These are phyloP conservation scores for Singerocomus rubriflavus DNA, from an alignment of 1,284 basidiomycete species.

Conservation along the genomic window DNA sequence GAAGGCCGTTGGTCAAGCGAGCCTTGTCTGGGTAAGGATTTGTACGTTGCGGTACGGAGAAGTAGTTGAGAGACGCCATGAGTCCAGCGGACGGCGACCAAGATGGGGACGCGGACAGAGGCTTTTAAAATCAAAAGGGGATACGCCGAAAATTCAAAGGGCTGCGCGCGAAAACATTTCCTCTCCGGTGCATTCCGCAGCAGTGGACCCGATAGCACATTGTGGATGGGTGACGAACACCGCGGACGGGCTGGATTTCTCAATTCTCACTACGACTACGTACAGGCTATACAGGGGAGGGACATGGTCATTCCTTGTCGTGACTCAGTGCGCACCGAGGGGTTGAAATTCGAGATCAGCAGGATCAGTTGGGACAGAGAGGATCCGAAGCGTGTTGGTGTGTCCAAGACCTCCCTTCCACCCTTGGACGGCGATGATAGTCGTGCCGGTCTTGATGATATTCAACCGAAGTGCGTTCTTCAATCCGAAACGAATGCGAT, in stretches of 20 bases:
- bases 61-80: constrained; percentile 51
- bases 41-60: constrained; percentile 40
- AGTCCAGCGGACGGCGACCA: constrained; percentile 11
- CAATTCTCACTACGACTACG: not conserved
- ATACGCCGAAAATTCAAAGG: constrained; percentile 8
- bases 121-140: constrained; percentile 13
- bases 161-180: constrained; percentile 27
- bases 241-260: not conserved
- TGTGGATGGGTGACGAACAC: too few species aligned
- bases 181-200: constrained; percentile 26
- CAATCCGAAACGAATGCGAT: constrained; percentile 89
- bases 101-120: constrained; percentile 7
- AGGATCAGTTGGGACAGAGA: constrained; percentile 81
- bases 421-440: constrained; percentile 94
- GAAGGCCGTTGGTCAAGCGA: constrained; percentile 48
- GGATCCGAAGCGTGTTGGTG: constrained; percentile 79
- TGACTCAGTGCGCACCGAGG: constrained; percentile 40
- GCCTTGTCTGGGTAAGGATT: constrained; percentile 47
- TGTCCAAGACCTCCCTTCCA: constrained; percentile 98
- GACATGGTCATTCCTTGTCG: constrained; percentile 2
- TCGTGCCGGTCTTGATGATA: constrained; percentile 87
- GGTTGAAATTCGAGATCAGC: constrained; percentile 82
- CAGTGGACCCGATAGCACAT: not conserved
- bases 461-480: constrained; percentile 84
- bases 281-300: too few species aligned